A percentile compares a stretch with the other conserved stretches of the same genome.
These are phyloP conservation scores for Rhizopogon vinicolor DNA, from an alignment of 768 basidiomycete species.

Conservation along the genomic window DNA sequence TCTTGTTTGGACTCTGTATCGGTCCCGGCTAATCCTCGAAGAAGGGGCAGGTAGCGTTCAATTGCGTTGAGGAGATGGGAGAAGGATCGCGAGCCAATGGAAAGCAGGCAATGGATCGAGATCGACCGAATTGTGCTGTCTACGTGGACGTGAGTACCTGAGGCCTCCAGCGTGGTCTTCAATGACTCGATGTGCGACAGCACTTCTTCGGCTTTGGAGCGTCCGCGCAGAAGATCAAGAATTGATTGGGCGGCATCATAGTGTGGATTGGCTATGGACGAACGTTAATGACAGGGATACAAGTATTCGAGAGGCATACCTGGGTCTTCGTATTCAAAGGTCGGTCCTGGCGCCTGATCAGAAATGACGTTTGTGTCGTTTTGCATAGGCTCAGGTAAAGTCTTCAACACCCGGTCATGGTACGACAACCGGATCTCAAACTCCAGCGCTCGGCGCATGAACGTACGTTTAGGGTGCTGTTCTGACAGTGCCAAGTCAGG, in stretches of 20 bases:
- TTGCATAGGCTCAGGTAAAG: constrained; percentile 81
- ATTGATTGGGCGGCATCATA: constrained; percentile 77
- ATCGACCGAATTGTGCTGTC: constrained; percentile 71
- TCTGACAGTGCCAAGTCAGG: constrained; percentile 71
- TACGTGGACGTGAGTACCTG: constrained; percentile 49
- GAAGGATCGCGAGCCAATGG: constrained; percentile 93
- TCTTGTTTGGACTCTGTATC: constrained; percentile 59
- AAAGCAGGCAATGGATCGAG: constrained; percentile 80
- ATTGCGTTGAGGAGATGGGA: constrained; percentile 97
- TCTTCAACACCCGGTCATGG: constrained; percentile 87
- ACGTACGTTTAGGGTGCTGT: constrained; percentile 83
- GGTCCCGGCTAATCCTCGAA: constrained; percentile 57
- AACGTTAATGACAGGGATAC: neutral
- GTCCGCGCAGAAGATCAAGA: constrained; percentile 75
- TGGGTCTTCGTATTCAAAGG: constrained; percentile 80
- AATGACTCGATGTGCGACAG: constrained; percentile 68
- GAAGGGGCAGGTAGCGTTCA: constrained; percentile 82
- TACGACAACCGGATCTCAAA: constrained; percentile 90
- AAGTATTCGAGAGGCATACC: constrained; percentile 35
- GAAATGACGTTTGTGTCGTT: constrained; percentile 58
- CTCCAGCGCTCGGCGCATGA: constrained; percentile 83
- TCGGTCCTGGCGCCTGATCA: constrained; percentile 70
- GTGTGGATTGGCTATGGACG: constrained; percentile 59
- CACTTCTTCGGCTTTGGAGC: constrained; percentile 78
- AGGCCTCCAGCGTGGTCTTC: constrained; percentile 59